Evolutionary conservation across 768 basidiomycete genomes (phyloP).

Genomic region (Leucosporidium scottii): DNA sequence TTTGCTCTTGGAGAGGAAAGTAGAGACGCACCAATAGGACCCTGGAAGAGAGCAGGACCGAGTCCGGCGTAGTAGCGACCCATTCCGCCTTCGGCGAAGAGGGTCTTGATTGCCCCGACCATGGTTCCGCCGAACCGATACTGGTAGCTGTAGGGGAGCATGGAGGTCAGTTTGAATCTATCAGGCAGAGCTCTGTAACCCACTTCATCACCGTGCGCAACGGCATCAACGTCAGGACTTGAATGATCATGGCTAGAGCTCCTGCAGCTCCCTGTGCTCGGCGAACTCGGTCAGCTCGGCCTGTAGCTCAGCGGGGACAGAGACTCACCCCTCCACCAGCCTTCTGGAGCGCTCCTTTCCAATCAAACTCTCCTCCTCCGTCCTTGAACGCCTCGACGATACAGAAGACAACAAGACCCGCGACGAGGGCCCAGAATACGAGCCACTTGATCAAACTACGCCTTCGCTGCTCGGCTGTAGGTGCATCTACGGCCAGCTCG

Average conservation of each 20-base stretch:
- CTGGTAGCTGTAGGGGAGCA: conserved; percentile 9
- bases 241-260: conserved; percentile 75
- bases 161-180: background rate
- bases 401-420: conserved; percentile 2
- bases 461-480: conserved; percentile 11
- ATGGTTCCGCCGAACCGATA: conserved; percentile 64
- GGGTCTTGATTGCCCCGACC: conserved; percentile 56
- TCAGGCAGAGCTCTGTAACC: conserved; percentile 57
- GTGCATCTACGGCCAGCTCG: background rate
- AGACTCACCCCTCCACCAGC: conserved; percentile 80
- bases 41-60: conserved; percentile 75
- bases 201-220: conserved; percentile 92
- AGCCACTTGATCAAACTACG: conserved; percentile 15
- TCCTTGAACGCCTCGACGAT: conserved; percentile 31
- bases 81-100: conserved; percentile 72
- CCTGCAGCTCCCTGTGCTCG: conserved; percentile 13
- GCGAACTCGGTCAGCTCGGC: background rate
- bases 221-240: conserved; percentile 54
- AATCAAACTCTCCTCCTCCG: conserved; percentile 61
- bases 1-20: background rate
- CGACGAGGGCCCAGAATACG: conserved; percentile 26
- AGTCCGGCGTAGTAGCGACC: conserved; percentile 73
- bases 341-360: conserved; percentile 63
- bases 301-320: conserved; percentile 41
- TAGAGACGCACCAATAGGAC: conserved; percentile 38